phyloP scores from a whole-genome alignment of 768 basidiomycete genomes.

The Pleurotus tuber-regium region DNA sequence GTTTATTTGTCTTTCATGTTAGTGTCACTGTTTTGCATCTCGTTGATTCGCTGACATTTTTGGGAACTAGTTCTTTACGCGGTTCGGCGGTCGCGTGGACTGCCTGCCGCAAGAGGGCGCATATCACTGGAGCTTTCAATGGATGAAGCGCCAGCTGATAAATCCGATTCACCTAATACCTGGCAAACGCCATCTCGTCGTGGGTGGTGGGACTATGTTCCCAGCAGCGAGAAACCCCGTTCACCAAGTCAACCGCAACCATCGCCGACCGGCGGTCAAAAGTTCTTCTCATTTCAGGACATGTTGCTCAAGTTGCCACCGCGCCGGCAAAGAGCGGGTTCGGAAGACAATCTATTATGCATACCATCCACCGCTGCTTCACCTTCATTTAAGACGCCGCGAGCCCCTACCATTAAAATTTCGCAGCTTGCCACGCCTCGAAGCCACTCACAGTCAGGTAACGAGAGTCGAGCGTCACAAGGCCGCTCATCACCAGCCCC shows the following conservation, averaged over 20 bases:
- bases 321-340: conserved; percentile 1
- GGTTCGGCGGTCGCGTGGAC: conserved; percentile 50
- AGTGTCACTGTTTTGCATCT: conserved; percentile 20
- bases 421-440: conserved; percentile 8
- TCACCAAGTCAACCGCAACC: conserved; percentile 5
- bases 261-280: neutral
- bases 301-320: neutral
- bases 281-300: neutral
- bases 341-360: conserved; percentile 2
- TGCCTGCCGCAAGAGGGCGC: conserved; percentile 50
- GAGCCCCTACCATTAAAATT: conserved; percentile 16
- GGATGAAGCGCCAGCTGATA: conserved; percentile 35
- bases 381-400: conserved; percentile 8
- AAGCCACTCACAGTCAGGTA: neutral
- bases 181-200: conserved; percentile 26
- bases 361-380: conserved; percentile 1
- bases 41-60: conserved; percentile 11
- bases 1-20: conserved; percentile 63
- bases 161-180: conserved; percentile 23
- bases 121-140: conserved; percentile 49
- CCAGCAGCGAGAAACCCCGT: conserved; percentile 17
- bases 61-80: conserved; percentile 46
- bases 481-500: conserved; percentile 21
- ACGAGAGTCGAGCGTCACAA: neutral
- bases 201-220: conserved; percentile 59